Evolutionary conservation across 2,329 filamentous ascomycete genomes (phyloP), one percentile per base, ranked within the genome.

Genomic region (Colletotrichum zoysiae): DNA sequence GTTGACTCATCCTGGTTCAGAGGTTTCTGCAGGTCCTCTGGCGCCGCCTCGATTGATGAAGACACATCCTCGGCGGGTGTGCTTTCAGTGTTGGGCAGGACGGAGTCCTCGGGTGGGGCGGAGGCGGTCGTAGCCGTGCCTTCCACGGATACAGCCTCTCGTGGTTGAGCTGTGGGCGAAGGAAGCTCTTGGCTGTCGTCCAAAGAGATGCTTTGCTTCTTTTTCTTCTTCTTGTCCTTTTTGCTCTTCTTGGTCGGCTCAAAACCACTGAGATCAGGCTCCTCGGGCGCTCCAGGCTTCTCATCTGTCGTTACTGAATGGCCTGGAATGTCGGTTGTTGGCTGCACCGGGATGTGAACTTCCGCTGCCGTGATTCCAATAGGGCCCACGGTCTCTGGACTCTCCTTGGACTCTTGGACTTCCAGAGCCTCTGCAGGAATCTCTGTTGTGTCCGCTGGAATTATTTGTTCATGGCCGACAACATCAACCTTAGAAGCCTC

Each of bases 171-270:
- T 35, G 51, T 12, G 12, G 53, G 35, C 3, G 58, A 58, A 18
- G 57, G n/a, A 35, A 26, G n/a, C 9, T 57, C 57, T n/a, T 66
- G 61, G 7, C 55, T 44, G 20, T 70, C 70, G 14, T 62, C 70
- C 12, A 70, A 55, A 7, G 64, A 51, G 56, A 48, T 16, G 23
- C 73, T 73, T 57, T 76, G 71, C 46, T 59, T 74, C 67, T 80
- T 26, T 26, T 26, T 79, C 71, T 79, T 80, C 70, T 81, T 82
- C 71, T 79, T 79, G 64, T 75, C 76, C 67, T 79, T 79, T 59
- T 78, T 79, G 35, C 69, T 65, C 48, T 68, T 71, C 33, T 66
- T 67, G 5, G 55, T 23, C 4, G 68, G 53, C n/a, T 74, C 66
- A 20, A 64, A 68, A 42, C 51, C 71, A 46, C n/a, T 9, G 30